These are phyloP conservation scores for Crithidia sp. DNA, from an alignment of 208 protist species.

Conservation along the genomic window DNA sequence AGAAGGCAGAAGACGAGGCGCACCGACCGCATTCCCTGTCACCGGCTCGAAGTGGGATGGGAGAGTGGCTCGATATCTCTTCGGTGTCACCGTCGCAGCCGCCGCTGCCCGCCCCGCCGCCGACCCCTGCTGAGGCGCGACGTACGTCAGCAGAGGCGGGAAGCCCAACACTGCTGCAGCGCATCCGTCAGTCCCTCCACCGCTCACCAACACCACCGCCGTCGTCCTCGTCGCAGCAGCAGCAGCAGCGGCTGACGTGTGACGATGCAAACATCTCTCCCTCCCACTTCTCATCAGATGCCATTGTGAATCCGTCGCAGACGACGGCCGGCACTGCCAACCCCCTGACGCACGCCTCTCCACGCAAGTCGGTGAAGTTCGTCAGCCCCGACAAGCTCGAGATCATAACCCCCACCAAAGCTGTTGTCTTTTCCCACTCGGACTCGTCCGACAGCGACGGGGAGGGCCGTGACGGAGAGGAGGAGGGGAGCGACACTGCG, in stretches of 20 bases:
- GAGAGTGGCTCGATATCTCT: constrained; percentile 4
- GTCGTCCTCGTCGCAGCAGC: neutral
- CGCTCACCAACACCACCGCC: neutral
- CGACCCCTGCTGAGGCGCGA: constrained; percentile 3
- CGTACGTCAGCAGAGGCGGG: neutral
- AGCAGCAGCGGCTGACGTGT: neutral
- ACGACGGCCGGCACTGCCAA: neutral
- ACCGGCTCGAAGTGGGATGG: neutral
- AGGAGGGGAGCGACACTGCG: constrained; percentile 13
- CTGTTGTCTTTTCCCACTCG: constrained; percentile 9
- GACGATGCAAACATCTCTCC: constrained; percentile 8
- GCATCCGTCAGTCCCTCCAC: constrained; percentile 11
- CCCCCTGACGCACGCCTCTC: constrained; percentile 10
- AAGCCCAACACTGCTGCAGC: constrained; percentile 8
- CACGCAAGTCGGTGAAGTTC: constrained; percentile 84
- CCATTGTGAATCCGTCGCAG: neutral
- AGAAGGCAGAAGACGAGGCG: neutral
- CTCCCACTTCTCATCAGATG: constrained; percentile 6
- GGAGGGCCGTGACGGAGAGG: constrained; percentile 10
- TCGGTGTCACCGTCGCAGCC: constrained; percentile 13
- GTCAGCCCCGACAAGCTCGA: constrained; percentile 54
- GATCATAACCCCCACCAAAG: constrained; percentile 47
- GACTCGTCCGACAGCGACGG: constrained; percentile 11
- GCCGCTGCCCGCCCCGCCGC: constrained; percentile 10
- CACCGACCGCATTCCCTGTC: neutral